Evolutionary conservation across 306 rosid genomes (phyloP).

Genomic region (Ceratonia siliqua): DNA sequence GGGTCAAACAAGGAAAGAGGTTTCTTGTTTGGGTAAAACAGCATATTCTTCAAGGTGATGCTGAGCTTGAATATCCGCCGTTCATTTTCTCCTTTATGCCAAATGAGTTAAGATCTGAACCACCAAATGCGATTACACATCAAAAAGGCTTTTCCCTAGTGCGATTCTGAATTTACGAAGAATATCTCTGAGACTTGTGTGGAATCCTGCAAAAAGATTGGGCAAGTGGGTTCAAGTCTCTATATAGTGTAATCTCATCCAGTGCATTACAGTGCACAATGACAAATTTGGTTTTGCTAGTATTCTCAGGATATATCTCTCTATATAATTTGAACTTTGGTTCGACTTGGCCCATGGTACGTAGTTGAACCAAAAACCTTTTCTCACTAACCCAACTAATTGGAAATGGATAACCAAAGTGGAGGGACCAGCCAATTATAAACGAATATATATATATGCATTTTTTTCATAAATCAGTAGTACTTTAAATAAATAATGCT

Average conservation of each 20-base stretch:
- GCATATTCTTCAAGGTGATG: slow-evolving; percentile 38
- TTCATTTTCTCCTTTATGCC: slow-evolving; percentile 41
- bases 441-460: neutral
- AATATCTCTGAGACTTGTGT: slow-evolving; percentile 13
- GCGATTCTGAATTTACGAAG: slow-evolving; percentile 39
- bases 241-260: slow-evolving; percentile 24
- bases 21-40: slow-evolving; percentile 37
- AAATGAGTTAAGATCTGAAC: slow-evolving; percentile 34
- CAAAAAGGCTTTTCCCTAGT: slow-evolving; percentile 46
- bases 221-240: slow-evolving; percentile 42
- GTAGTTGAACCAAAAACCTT: slow-evolving; percentile 11
- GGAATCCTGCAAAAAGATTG: slow-evolving; percentile 28
- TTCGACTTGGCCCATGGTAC: slow-evolving; percentile 20
- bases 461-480: slow-evolving; percentile 1
- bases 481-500: neutral
- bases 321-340: slow-evolving; percentile 1
- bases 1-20: slow-evolving; percentile 30
- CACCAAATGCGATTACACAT: slow-evolving; percentile 67
- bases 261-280: slow-evolving; percentile 40
- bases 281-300: slow-evolving; percentile 12
- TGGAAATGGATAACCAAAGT: slow-evolving; percentile 11
- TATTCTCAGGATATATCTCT: neutral
- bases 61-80: slow-evolving; percentile 31
- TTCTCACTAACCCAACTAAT: neutral
- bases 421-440: slow-evolving; percentile 25